phyloP scores from a whole-genome alignment of 345 rosid genomes.

The Euphorbia lathyris region DNA sequence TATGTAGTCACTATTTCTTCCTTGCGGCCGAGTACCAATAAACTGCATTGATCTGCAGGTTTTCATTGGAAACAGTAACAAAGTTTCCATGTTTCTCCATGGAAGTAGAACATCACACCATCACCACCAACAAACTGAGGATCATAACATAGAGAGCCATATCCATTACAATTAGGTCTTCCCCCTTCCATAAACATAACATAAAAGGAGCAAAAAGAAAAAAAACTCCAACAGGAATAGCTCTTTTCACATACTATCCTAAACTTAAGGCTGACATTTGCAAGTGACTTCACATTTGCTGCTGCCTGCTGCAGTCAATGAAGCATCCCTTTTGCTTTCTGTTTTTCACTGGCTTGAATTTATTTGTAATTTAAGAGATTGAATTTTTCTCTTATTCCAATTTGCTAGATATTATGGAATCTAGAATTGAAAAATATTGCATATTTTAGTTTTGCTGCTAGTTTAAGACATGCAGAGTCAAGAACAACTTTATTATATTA shows the following conservation, averaged over 20 bases:
- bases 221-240: neutral
- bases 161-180: constrained; percentile 65
- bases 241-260: neutral
- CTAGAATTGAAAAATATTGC: too few species aligned
- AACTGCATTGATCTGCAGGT: constrained; percentile 78
- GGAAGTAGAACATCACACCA: constrained; percentile 88
- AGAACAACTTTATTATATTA: too few species aligned
- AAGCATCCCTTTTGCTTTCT: constrained; percentile 59
- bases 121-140: constrained; percentile 84
- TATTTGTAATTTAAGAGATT: too few species aligned
- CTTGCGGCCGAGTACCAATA: constrained; percentile 77
- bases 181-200: constrained; percentile 45
- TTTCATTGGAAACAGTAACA: constrained; percentile 66
- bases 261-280: constrained; percentile 47
- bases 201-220: neutral
- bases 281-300: constrained; percentile 82
- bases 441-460: too few species aligned
- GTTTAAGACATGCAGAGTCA: too few species aligned
- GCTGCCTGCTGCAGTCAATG: constrained; percentile 71
- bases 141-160: constrained; percentile 79
- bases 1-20: constrained; percentile 76
- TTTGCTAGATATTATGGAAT: too few species aligned
- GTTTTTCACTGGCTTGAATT: constrained; percentile 22
- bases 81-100: constrained; percentile 78
- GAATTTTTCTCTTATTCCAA: too few species aligned